Evolutionary conservation across 495 filamentous ascomycete genomes (phyloP), one percentile per base, ranked within the genome.

Genomic region (Hyphodiscus hymeniophilus): DNA sequence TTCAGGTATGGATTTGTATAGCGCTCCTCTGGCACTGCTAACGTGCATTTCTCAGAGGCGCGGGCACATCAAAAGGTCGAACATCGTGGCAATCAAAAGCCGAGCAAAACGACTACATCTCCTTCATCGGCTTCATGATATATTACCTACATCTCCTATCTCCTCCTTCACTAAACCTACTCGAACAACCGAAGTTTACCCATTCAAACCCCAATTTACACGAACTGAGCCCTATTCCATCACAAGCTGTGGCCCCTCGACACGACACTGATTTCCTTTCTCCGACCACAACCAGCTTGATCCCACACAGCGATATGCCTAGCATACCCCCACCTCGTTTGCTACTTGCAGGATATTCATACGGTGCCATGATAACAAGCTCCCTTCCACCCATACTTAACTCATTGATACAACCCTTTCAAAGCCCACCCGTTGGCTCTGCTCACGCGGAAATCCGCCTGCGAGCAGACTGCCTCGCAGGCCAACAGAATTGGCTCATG

Each of bases 31-130:
- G 3, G 16, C 3, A 26, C 50, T 53, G 30, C 48, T 20, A 2
- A 11, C 26, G n/a, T 2, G 10, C 17, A 18, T 22, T 17, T 3
- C 16, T 24, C n/a, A 94, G 92, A 63, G 92, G 92, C 45, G 88
- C 87, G 0, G 78, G 77, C n/a, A 64, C 63, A 16, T 89, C 86
- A 0, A 73, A 77, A 34, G 89, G 88, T 12, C 73, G 73, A 20
- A 95, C 91, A 1, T 86, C 81, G 39, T 98, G 90, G 89, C 87
- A 84, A 10, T 83, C 77, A 7, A 86, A 79, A 55, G 73, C 85
- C 0, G 92, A 97, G 61, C 63, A 81, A 35, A 74, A 71, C 5
- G 92, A 98, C 58, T 95, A 94, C 64, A 72, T 76, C 30, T 84
- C 88, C 18, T 73, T 95, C 38, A 77, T 79, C 44, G 87, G 81